Conservation (phyloP, 2,329 filamentous ascomycete genomes). For the Fusarium sp. region DNA sequence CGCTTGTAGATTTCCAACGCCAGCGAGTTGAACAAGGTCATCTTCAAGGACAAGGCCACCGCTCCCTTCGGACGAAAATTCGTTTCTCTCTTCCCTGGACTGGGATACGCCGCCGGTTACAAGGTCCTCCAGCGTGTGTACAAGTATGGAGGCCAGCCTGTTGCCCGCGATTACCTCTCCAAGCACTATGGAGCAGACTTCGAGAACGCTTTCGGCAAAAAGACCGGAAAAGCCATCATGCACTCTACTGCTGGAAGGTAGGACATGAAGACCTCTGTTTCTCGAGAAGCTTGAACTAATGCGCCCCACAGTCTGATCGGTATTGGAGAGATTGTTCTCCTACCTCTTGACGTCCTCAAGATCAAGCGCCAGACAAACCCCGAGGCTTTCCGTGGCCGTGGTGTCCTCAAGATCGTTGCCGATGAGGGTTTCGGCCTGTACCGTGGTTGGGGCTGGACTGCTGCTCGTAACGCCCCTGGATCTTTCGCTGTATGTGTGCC, state of each 20-base stretch:
- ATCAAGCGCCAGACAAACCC: conserved; percentile 99
- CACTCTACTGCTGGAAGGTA: conserved; percentile 94
- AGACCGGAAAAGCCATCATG: conserved; percentile 98
- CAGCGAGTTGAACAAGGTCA: conserved; percentile 82
- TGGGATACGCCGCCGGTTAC: conserved; percentile 97
- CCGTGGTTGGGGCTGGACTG: conserved; percentile 97
- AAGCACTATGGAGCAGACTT: conserved; percentile 84
- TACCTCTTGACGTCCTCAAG: conserved; percentile 96
- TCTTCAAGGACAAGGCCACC: conserved; percentile 88
- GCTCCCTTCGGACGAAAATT: conserved; percentile 81
- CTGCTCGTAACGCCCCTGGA: conserved; percentile 93
- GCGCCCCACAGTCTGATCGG: conserved; percentile 77
- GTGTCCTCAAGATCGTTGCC: conserved; percentile 85
- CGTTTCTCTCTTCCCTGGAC: conserved; percentile 93
- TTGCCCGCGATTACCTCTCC: conserved; percentile 88
- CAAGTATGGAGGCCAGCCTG: conserved; percentile 98
- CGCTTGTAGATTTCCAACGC: conserved; percentile 45
- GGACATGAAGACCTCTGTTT: conserved; percentile 26
- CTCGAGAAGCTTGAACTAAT: conserved; percentile 23
- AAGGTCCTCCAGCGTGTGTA: conserved; percentile 97
- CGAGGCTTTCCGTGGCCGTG: conserved; percentile 94
- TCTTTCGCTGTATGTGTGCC: conserved; percentile 83
- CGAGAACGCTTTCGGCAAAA: conserved; percentile 90
- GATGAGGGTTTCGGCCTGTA: conserved; percentile 97
- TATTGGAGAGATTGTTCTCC: conserved; percentile 94